These are phyloP conservation scores for Alternaria tenuissima DNA, from an alignment of 2,329 filamentous ascomycete genomes.

Conservation along the genomic window DNA sequence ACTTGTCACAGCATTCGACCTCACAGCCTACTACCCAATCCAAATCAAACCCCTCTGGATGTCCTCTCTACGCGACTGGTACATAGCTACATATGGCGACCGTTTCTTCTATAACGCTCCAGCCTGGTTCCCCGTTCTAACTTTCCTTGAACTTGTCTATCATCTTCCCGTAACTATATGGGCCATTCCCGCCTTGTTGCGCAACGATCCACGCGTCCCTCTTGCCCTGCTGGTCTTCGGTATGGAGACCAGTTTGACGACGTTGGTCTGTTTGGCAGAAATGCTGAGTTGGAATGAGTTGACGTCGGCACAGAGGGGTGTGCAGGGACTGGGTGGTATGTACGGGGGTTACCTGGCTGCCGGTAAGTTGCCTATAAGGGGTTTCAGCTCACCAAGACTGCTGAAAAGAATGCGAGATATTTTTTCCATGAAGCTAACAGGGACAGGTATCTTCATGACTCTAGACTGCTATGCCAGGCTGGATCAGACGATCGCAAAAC, in stretches of 20 bases:
- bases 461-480: constrained; percentile 47
- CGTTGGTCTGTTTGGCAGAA: constrained; percentile 69
- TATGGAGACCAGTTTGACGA: constrained; percentile 67
- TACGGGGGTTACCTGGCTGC: constrained; percentile 50
- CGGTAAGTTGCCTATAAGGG: constrained; percentile 25
- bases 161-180: constrained; percentile 69
- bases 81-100: constrained; percentile 68
- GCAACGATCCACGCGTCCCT: constrained; percentile 66
- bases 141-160: constrained; percentile 67
- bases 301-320: constrained; percentile 37
- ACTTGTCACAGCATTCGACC: constrained; percentile 64
- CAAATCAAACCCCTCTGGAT: constrained; percentile 61
- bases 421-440: background rate
- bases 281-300: constrained; percentile 62
- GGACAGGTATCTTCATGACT: constrained; percentile 45
- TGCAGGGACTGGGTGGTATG: constrained; percentile 44
- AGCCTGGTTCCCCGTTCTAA: constrained; percentile 66
- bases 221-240: constrained; percentile 68
- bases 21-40: constrained; percentile 66
- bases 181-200: constrained; percentile 64
- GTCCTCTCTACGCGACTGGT: constrained; percentile 61
- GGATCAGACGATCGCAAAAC: constrained; percentile 36
- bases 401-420: background rate
- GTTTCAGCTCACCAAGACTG: background rate
- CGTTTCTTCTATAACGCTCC: constrained; percentile 69